Base-by-base conservation (phyloP, 2,329 filamentous ascomycete species). In the Mycocentrospora acerina region DNA sequence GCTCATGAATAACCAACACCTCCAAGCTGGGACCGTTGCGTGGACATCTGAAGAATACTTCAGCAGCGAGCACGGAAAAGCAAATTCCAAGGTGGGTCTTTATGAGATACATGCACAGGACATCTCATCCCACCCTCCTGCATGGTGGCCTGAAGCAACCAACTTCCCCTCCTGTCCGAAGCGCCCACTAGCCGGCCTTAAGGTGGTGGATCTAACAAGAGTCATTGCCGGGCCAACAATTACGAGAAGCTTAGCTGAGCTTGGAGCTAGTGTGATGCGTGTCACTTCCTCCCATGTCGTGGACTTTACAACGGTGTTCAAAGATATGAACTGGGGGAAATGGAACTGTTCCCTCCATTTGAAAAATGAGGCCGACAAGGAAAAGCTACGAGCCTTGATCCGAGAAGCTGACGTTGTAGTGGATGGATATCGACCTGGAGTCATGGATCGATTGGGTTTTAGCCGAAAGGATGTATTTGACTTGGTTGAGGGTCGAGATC, bases 371-470 rank as follows among this genome's bases (percentile, higher is more conserved):
- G n/a, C 12, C 9, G 32, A 35, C 18, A 4, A 16, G 3, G 32
- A 26, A 13, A 12, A 16, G 24, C 4, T 35, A 24, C 24, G 34
- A 24, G 71, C 70, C 24, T 60, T 77, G 2, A 46, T 77, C 13
- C 44, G 46, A 7, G 69, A 73, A 3, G 73, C 68, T 5, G 76
- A 79, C 46, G 68, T 77, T 33, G 68, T 77, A 32, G 47, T 78
- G 15, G 69, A 76, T 35, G 76, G 75, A 12, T 79, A 74, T 60
- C 64, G 76, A 9, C 66, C 68, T 6, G 68, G 67, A 4, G 60
- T 64, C 4, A 57, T 79, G 22, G 60, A 63, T 18, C 58, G 60
- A 17, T 62, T 59, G 10, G 70, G 70, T 1, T 60, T 72, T 15
- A 64, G 70, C 1, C 55, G 69, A 2, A 50, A 70, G 10, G 62